Conservation (phyloP, 2,329 filamentous ascomycete genomes). For the Fusarium chuoi region DNA sequence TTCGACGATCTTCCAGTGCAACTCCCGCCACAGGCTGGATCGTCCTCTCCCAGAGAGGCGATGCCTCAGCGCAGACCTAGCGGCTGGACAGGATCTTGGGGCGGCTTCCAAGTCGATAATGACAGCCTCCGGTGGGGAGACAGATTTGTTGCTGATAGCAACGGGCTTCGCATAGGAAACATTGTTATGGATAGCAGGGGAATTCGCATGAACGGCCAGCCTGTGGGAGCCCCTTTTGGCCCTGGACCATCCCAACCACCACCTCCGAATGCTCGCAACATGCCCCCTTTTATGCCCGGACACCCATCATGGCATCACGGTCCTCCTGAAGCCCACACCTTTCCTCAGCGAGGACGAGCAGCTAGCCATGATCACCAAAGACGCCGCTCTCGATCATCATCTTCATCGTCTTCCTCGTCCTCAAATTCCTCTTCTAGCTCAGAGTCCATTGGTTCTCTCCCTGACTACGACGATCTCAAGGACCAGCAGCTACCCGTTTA, state of each 20-base stretch:
- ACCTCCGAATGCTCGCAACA: neutral
- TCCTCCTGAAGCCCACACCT: slow-evolving; percentile 7
- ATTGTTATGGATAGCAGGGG: slow-evolving; percentile 55
- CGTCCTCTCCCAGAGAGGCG: slow-evolving; percentile 20
- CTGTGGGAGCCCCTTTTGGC: neutral
- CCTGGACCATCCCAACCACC: neutral
- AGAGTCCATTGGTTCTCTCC: slow-evolving; percentile 61
- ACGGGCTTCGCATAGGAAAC: slow-evolving; percentile 58
- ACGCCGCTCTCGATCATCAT: slow-evolving; percentile 48
- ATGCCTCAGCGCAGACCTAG: slow-evolving; percentile 16
- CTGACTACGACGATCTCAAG: slow-evolving; percentile 61
- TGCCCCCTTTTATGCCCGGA: slow-evolving; percentile 1
- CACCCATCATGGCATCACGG: slow-evolving; percentile 6
- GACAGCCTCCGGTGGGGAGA: slow-evolving; percentile 57
- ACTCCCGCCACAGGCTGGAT: slow-evolving; percentile 10
- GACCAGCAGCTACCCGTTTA: slow-evolving; percentile 61
- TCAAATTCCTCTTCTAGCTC: slow-evolving; percentile 48
- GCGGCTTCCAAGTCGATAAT: slow-evolving; percentile 55
- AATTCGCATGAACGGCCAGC: slow-evolving; percentile 43
- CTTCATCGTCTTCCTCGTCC: slow-evolving; percentile 49
- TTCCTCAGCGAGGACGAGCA: slow-evolving; percentile 20
- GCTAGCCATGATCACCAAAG: slow-evolving; percentile 18
- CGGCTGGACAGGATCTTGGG: slow-evolving; percentile 31
- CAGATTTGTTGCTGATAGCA: slow-evolving; percentile 55
- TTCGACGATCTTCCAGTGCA: slow-evolving; percentile 34